Evolutionary conservation across 2,329 filamentous ascomycete genomes (phyloP), one percentile per base, ranked within the genome.

Genomic region (Plectosphaerella cucumerina): DNA sequence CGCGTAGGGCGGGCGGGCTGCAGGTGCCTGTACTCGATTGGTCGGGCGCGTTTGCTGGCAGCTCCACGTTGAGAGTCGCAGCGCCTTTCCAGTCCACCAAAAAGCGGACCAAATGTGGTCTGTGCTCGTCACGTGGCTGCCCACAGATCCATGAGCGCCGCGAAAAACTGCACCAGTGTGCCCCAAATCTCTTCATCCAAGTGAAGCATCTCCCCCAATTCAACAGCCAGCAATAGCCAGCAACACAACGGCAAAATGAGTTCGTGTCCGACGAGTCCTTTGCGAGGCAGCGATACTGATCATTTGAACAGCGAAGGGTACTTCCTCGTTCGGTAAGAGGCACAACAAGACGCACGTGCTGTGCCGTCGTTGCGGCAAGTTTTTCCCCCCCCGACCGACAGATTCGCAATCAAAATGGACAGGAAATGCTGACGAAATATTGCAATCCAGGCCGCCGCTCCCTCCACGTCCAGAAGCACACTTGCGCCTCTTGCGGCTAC

Each of bases 381-480:
- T n/a, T n/a, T n/a, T n/a, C n/a, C n/a, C n/a, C n/a, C n/a, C n/a
- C n/a, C n/a, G n/a, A n/a, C n/a, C n/a, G n/a, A n/a, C n/a, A n/a
- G n/a, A n/a, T n/a, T n/a, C n/a, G n/a, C n/a, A n/a, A n/a, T n/a
- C n/a, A n/a, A n/a, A n/a, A n/a, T n/a, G 22, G 47, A 22, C 6
- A 22, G n/a, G 17, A 46, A 33, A 41, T 5, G 21, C 51, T 53
- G 42, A 49, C 50, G 23, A 11, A 44, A 26, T 35, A 4, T 52
- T 52, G 57, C 55, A 37, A 53, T 60, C 50, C 67, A 95, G 91
- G 93, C 79, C 88, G 89, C 74, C 92, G 94, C 74, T 96, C 94
- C 70, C 87, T 97, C 78, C 94, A 99, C 87, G 86, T 97, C 81
- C 94, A 99, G 84, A 99, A 99, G 89, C 87, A 96, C 79, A 95